Percentiles rank a stretch among this genome's conserved stretches.
Evolutionary conservation across 495 filamentous ascomycete genomes (phyloP).

Genomic region (Glarea lozoyensis): DNA sequence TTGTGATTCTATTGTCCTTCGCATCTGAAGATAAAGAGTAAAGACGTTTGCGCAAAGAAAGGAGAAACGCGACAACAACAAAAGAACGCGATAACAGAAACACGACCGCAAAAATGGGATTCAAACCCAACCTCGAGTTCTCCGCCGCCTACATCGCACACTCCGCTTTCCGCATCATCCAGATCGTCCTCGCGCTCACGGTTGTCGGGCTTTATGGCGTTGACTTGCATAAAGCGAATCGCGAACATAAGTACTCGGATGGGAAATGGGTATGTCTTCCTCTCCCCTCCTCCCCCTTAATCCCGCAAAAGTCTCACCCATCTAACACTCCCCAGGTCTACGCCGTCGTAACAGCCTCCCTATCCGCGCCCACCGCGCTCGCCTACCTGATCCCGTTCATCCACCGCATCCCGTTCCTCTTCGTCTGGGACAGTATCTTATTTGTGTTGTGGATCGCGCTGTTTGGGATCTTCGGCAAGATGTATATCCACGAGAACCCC

Average conservation of each 20-base stretch:
- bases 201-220: conserved; percentile 73
- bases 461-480: conserved; percentile 71
- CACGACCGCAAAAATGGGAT: conserved; percentile 1
- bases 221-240: conserved; percentile 53
- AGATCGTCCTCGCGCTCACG: conserved; percentile 64
- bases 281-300: background rate
- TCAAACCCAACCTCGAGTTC: conserved; percentile 11
- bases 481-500: conserved; percentile 63
- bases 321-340: conserved; percentile 42
- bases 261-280: conserved; percentile 53
- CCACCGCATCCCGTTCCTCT: conserved; percentile 27
- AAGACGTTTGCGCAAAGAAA: too few species aligned
- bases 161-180: conserved; percentile 52
- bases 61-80: too few species aligned
- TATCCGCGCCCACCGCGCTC: conserved; percentile 52
- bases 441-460: conserved; percentile 70
- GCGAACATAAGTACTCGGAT: conserved; percentile 39
- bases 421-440: conserved; percentile 61
- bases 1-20: too few species aligned
- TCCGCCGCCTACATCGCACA: conserved; percentile 30
- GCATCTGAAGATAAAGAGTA: too few species aligned
- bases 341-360: conserved; percentile 53
- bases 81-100: too few species aligned
- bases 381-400: conserved; percentile 50
- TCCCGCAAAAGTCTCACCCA: background rate